Base-by-base conservation (phyloP, 176 grass and related monocot genomes). In the Hsuehochloa calcarea region DNA sequence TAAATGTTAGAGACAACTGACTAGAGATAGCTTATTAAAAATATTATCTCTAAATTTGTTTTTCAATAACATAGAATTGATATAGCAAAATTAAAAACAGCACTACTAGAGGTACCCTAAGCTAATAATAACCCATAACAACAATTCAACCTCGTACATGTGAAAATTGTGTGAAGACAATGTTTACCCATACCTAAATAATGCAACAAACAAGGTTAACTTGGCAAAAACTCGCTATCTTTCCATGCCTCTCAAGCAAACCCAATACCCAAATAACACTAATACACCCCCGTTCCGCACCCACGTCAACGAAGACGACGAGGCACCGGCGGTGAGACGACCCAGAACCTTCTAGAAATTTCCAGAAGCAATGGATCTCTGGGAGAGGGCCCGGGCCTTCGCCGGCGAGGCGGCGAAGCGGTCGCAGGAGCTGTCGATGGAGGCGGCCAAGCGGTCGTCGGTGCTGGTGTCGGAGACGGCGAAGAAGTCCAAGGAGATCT, bases 401-500 rank as follows among this genome's bases (percentile, higher is more conserved):
- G 96, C 93, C 70, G 96, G 90, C 63, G 96, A 98, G 87, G 93
- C 96, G 22, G 89, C 96, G 41, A 98, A 95, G 89, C 79, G 85
- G 41, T 97, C 95, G 68, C 95, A 97, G 69, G 95, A 97, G 90
- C 88, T 97, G 29, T 95, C 92, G n/a, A 74, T 82, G 82, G 95
- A 93, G 87, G 92, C 95, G 39, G 90, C 90, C 39, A 93, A 95
- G 91, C 86, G 92, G 35, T 94, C 94, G 65, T 88, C 91, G 44
- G 94, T 88, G 68, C 85, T 96, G 77, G 89, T 91, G 20, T 81
- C 89, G 14, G 94, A 96, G 87, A 93, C 94, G 7, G 87, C 92
- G 34, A 97, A 94, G 87, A 94, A 92, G 67, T 97, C 95, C 23
- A 90, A 88, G 81, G 96, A 98, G 87, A 80, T 98, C 87, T 90